phyloP scores from a whole-genome alignment of 352 stramenopile species.

The Pythium aristosporum region DNA sequence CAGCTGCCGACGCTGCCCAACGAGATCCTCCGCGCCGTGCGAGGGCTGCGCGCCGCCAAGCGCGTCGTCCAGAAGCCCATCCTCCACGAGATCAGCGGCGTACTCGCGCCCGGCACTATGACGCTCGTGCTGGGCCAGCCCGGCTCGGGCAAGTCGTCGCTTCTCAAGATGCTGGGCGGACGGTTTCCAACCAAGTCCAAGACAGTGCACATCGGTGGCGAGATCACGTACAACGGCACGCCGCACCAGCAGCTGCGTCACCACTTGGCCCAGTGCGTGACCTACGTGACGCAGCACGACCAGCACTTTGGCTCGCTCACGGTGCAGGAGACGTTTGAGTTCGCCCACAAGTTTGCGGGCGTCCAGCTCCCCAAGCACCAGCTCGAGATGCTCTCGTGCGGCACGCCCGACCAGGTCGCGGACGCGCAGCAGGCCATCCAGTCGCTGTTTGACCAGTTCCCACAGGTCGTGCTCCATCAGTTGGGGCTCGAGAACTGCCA shows the following conservation, averaged over 20 bases:
- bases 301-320: slow-evolving; percentile 33
- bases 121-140: slow-evolving; percentile 37
- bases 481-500: slow-evolving; percentile 40
- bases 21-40: slow-evolving; percentile 35
- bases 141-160: too few species aligned
- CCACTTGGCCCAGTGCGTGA: slow-evolving; percentile 27
- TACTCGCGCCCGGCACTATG: slow-evolving; percentile 45
- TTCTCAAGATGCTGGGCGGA: slow-evolving; percentile 40
- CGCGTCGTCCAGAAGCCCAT: slow-evolving; percentile 44
- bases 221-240: slow-evolving; percentile 51
- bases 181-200: slow-evolving; percentile 41
- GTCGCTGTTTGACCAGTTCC: slow-evolving; percentile 27
- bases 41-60: slow-evolving; percentile 38
- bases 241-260: slow-evolving; percentile 28
- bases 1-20: slow-evolving; percentile 49
- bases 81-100: slow-evolving; percentile 44
- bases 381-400: slow-evolving; percentile 17
- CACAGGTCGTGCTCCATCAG: slow-evolving; percentile 38
- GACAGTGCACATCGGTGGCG: slow-evolving; percentile 35
- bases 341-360: slow-evolving; percentile 30
- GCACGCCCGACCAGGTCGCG: slow-evolving; percentile 27
- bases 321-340: slow-evolving; percentile 36
- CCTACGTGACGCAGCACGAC: slow-evolving; percentile 35
- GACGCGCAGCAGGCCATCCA: slow-evolving; percentile 13
- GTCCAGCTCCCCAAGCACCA: slow-evolving; percentile 7